These are phyloP conservation scores for Fusarium euwallaceae DNA, from an alignment of 2,329 filamentous ascomycete species.

Conservation along the genomic window DNA sequence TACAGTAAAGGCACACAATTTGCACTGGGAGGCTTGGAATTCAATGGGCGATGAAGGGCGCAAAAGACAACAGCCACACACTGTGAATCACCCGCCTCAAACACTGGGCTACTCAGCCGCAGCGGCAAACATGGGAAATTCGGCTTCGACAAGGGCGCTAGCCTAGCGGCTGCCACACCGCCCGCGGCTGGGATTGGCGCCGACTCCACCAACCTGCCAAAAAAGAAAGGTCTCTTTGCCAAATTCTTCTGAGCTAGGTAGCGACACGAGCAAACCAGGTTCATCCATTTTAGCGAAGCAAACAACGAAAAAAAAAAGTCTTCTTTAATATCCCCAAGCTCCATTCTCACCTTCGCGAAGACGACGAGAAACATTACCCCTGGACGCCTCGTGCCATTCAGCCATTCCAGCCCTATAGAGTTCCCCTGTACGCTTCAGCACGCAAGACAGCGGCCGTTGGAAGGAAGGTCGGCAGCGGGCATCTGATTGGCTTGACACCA, in stretches of 20 bases:
- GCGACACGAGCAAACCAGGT: conserved; percentile 18
- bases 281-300: conserved; percentile 17
- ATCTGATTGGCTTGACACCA: conserved; percentile 26
- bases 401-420: conserved; percentile 3
- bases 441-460: conserved; percentile 18
- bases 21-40: background rate
- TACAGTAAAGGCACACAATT: background rate
- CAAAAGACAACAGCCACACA: background rate
- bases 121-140: background rate
- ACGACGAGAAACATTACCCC: conserved; percentile 8
- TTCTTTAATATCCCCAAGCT: conserved; percentile 11
- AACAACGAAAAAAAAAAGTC: conserved; percentile 27
- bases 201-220: conserved; percentile 21
- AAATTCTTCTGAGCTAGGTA: conserved; percentile 31
- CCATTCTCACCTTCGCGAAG: conserved; percentile 2
- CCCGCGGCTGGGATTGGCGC: conserved; percentile 44
- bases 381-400: conserved; percentile 8
- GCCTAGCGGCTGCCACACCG: conserved; percentile 43
- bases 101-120: background rate
- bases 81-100: background rate
- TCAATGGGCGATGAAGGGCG: background rate
- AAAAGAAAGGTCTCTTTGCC: conserved; percentile 37
- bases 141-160: conserved; percentile 18
- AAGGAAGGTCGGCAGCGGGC: background rate
- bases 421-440: conserved; percentile 19